Base-by-base conservation (phyloP, 352 stramenopile species). In the Phytopythium kandeliae region DNA sequence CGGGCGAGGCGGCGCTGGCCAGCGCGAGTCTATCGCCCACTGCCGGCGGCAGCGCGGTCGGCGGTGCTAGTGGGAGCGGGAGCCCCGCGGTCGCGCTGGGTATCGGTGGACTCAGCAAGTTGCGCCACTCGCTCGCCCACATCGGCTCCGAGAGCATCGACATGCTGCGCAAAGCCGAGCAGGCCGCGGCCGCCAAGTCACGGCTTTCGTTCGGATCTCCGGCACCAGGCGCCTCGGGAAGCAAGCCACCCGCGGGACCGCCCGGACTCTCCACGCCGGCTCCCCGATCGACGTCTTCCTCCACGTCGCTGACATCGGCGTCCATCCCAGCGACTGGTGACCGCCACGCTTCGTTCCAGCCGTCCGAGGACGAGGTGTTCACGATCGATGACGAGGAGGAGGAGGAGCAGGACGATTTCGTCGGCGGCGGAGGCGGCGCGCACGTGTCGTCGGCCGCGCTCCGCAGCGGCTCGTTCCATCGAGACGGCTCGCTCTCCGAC, bases 311-410 rank as follows among this genome's bases (percentile, higher is more conserved):
- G 11, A 24, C 31, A 26, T 9, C 25, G 49, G 46, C 3, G 45
- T 36, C 12, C 19, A 35, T n/a, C n/a, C n/a, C 21, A 31, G n/a
- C 40, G 31, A 49, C n/a, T 46, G 40, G 40, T 12, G 46, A 67
- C 6, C 62, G 66, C 8, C 53, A 59, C 22, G 48, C 45, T 0
- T 86, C 74, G 38, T 85, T 82, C 53, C 68, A 82, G 42, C 61
- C 65, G 30, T 74, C 74, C 3, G 75, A 80, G n/a, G 81, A 92
- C 22, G 81, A 88, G 30, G 80, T 92, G 35, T 92, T 92, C 51
- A 85, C 78, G 15, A 92, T 92, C 51, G 81, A 92, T 60, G 81
- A 90, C 40, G 78, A 86, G 22, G 77, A 88, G 6, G 77, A 91
- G 16, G 73, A 89, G 22, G 80, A 79, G 54, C 64, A 87, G 28